Evolutionary conservation across 768 basidiomycete species (phyloP).

Genomic region (Polyporus arcularius): DNA sequence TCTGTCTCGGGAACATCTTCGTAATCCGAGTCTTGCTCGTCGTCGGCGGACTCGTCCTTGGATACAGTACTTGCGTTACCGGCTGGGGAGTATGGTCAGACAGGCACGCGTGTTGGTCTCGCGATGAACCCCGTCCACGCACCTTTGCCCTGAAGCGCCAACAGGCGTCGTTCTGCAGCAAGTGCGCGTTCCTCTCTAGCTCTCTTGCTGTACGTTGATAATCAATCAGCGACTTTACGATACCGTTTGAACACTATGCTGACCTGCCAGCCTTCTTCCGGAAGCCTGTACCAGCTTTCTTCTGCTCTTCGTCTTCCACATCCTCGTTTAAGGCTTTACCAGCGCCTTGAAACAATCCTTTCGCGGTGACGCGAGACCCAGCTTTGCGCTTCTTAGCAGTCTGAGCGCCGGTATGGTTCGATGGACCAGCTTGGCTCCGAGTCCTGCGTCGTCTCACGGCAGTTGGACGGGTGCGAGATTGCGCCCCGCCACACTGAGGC

Average conservation of each 20-base stretch:
- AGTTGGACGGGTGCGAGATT: constrained; percentile 60
- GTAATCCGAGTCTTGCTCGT: constrained; percentile 13
- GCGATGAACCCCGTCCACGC: not conserved
- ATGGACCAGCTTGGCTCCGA: constrained; percentile 46
- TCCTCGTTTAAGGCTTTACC: constrained; percentile 55
- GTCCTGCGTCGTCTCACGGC: constrained; percentile 39
- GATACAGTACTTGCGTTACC: not conserved
- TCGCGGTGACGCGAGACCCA: constrained; percentile 64
- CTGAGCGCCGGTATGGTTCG: constrained; percentile 59
- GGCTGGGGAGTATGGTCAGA: constrained; percentile 2
- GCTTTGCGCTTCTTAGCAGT: constrained; percentile 70
- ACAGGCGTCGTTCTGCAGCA: constrained; percentile 68
- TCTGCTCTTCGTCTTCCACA: constrained; percentile 35
- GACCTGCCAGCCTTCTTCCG: constrained; percentile 72
- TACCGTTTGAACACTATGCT: constrained; percentile 6
- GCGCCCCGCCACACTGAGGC: constrained; percentile 77
- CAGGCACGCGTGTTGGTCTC: not conserved
- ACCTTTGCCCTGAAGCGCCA: constrained; percentile 43
- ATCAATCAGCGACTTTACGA: not conserved
- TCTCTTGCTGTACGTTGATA: constrained; percentile 54
- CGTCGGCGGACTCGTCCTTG: constrained; percentile 8
- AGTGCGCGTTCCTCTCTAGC: constrained; percentile 78
- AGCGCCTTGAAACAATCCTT: constrained; percentile 58
- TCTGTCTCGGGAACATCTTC: constrained; percentile 39
- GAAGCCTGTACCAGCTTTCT: constrained; percentile 59